phyloP scores from a whole-genome alignment of 2,329 filamentous ascomycete species.

The Neopestalotiopsis clavispora region DNA sequence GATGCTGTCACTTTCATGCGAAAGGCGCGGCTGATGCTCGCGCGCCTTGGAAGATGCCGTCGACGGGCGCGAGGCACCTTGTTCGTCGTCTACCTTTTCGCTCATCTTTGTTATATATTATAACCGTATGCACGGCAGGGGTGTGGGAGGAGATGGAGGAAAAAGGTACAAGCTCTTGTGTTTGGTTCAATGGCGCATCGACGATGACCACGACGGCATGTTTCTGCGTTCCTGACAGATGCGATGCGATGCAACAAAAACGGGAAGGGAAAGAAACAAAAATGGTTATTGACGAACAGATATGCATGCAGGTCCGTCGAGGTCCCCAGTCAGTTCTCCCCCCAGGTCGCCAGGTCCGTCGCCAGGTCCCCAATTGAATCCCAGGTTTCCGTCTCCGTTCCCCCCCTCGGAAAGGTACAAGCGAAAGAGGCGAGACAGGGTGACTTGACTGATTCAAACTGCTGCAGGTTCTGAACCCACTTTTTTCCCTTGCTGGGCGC shows the following conservation, averaged over 20 bases:
- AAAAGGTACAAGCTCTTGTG: not conserved
- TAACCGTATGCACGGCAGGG: not conserved
- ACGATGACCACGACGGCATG: not conserved
- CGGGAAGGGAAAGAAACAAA: not conserved
- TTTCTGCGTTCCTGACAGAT: not conserved
- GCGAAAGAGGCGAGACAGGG: not conserved
- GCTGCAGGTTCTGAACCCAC: not conserved
- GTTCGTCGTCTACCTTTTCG: slow-evolving; percentile 8
- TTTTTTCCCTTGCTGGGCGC: not conserved
- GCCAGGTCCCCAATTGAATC: not conserved
- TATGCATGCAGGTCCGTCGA: not conserved
- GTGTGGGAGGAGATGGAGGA: not conserved
- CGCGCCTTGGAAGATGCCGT: slow-evolving; percentile 2
- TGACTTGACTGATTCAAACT: not conserved
- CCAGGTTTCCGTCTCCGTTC: no score
- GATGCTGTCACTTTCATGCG: not conserved
- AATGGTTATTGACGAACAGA: not conserved
- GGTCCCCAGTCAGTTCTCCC: not conserved
- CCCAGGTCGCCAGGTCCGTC: not conserved
- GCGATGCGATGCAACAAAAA: not conserved
- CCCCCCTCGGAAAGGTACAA: not conserved
- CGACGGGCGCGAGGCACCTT: not conserved
- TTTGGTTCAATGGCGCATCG: not conserved
- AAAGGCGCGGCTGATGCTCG: not conserved
- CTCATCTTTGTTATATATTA: not conserved